Evolutionary conservation across 2,329 filamentous ascomycete species (phyloP).

Genomic region (Sordariomycetes sp.): DNA sequence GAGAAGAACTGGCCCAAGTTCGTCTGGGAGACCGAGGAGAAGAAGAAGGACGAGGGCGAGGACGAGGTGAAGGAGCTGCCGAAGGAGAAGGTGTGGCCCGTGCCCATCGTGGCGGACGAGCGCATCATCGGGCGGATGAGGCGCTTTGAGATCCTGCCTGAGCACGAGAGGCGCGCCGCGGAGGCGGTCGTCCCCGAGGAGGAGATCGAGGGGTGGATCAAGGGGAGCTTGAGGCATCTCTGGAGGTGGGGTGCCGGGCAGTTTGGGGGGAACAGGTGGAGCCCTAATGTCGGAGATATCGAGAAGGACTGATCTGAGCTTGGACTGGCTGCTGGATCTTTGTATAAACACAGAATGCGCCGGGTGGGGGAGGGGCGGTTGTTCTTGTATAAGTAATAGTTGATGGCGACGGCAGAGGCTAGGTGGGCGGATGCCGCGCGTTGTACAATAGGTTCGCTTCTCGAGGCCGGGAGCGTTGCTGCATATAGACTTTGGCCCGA

Average conservation of each 20-base stretch:
- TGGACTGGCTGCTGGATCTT: neutral
- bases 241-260: slow-evolving; percentile 38
- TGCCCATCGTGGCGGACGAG: slow-evolving; percentile 63
- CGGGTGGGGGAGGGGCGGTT: neutral
- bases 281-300: slow-evolving; percentile 27
- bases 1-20: slow-evolving; percentile 79
- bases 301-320: slow-evolving; percentile 16
- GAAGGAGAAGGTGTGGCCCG: slow-evolving; percentile 64
- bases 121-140: slow-evolving; percentile 73
- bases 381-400: neutral
- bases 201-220: slow-evolving; percentile 60
- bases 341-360: neutral
- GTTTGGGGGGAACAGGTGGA: slow-evolving; percentile 23
- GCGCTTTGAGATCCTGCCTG: slow-evolving; percentile 57
- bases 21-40: slow-evolving; percentile 48
- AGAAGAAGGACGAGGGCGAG: slow-evolving; percentile 17
- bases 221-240: slow-evolving; percentile 43
- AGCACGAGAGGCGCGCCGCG: slow-evolving; percentile 58
- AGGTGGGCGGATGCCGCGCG: neutral
- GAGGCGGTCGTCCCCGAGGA: slow-evolving; percentile 54
- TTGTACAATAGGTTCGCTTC: neutral
- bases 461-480: neutral
- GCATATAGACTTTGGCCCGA: slow-evolving; percentile 4
- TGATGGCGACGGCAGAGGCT: neutral
- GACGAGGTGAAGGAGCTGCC: slow-evolving; percentile 26